A percentile compares a stretch with the other conserved stretches of the same genome.
phyloP scores from a whole-genome alignment of 2,329 filamentous ascomycete genomes.

The Cytospora mali region DNA sequence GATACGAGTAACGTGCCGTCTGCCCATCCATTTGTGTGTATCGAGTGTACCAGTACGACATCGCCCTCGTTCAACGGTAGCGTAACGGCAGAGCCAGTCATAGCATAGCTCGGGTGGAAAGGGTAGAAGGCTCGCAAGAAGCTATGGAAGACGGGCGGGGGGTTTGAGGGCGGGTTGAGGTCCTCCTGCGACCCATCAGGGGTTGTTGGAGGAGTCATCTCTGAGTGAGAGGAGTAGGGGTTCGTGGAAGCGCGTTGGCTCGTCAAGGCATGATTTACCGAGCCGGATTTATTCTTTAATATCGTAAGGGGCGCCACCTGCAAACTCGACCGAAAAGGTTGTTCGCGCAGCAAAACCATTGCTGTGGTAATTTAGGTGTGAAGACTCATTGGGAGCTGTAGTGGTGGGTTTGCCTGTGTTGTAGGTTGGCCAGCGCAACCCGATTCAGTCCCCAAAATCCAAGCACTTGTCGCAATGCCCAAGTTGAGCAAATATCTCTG shows the following conservation, averaged over 20 bases:
- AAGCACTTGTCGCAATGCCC: not conserved
- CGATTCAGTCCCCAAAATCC: not conserved
- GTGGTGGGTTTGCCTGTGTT: slow-evolving; percentile 10
- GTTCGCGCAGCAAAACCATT: slow-evolving; percentile 51
- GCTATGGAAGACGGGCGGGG: slow-evolving; percentile 80
- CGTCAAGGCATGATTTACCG: slow-evolving; percentile 29
- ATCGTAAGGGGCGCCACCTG: slow-evolving; percentile 63
- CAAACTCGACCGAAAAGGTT: slow-evolving; percentile 58
- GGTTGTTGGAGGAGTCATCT: slow-evolving; percentile 78
- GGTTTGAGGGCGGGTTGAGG: slow-evolving; percentile 47
- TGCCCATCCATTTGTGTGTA: slow-evolving; percentile 98
- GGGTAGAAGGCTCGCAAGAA: slow-evolving; percentile 94
- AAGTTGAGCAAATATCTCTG: not conserved
- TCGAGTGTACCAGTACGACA: slow-evolving; percentile 89
- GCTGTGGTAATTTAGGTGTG: slow-evolving; percentile 38
- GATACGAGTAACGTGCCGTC: slow-evolving; percentile 88
- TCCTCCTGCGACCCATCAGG: slow-evolving; percentile 70
- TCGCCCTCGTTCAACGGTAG: slow-evolving; percentile 88
- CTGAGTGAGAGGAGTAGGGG: slow-evolving; percentile 51
- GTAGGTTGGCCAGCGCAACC: slow-evolving; percentile 7
- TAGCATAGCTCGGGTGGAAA: slow-evolving; percentile 77
- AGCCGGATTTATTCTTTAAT: slow-evolving; percentile 45
- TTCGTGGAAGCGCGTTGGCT: slow-evolving; percentile 33
- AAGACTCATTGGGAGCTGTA: slow-evolving; percentile 41
- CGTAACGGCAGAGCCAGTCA: slow-evolving; percentile 84